Evolutionary conservation across 1,139 yeast genomes (phyloP).

Genomic region (Suhomyces bolitotheri): DNA sequence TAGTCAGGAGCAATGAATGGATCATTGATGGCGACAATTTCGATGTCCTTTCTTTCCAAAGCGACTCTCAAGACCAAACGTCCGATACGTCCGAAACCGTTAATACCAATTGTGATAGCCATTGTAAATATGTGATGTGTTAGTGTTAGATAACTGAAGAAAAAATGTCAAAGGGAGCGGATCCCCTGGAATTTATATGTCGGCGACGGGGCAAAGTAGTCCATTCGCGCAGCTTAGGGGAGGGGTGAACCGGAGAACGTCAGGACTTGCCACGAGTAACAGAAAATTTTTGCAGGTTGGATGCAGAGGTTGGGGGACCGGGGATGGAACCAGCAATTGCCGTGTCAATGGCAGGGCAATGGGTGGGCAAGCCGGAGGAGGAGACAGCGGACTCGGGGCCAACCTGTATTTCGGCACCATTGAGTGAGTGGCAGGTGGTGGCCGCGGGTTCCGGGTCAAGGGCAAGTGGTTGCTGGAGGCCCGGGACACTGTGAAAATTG

Average conservation of each 20-base stretch:
- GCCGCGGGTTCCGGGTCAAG: neutral
- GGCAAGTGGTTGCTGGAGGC: neutral
- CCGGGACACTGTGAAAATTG: slow-evolving; percentile 10
- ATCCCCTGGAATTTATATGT: slow-evolving; percentile 13
- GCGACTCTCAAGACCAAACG: slow-evolving; percentile 85
- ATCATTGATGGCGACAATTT: slow-evolving; percentile 80
- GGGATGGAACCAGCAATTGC: neutral
- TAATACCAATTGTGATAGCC: slow-evolving; percentile 61
- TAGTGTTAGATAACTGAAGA: slow-evolving; percentile 6
- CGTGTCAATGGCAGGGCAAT: slow-evolving; percentile 1
- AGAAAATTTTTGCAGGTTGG: slow-evolving; percentile 2
- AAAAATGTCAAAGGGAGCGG: slow-evolving; percentile 4
- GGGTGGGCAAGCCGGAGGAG: neutral
- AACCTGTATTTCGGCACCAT: neutral
- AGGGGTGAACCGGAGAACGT: neutral
- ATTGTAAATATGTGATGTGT: slow-evolving; percentile 12
- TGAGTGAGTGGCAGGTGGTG: slow-evolving; percentile 1
- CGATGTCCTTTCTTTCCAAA: slow-evolving; percentile 64
- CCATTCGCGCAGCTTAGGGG: no score
- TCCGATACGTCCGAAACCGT: slow-evolving; percentile 90
- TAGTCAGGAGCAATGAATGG: slow-evolving; percentile 82
- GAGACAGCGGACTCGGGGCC: neutral
- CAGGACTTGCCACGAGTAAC: neutral
- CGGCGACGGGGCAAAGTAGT: slow-evolving; percentile 5
- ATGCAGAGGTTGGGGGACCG: no score